Base-by-base conservation (phyloP, 768 basidiomycete species). In the Termitomyces titanicus region DNA sequence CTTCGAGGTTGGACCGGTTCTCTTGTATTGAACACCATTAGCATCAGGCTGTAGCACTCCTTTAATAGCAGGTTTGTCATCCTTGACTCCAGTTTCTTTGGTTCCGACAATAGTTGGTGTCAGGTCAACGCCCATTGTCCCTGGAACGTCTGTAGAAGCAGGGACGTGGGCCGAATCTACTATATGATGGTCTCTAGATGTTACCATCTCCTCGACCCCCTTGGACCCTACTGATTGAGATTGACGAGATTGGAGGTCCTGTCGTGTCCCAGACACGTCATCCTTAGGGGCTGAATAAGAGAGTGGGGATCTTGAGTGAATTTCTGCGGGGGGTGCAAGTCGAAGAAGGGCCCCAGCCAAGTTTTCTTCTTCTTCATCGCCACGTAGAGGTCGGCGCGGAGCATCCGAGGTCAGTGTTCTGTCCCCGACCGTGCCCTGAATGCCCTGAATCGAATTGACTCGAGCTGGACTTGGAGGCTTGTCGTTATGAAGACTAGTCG, bases 311-410 rank as follows among this genome's bases (percentile, higher is more conserved):
- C 29, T 43, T 2, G 45, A 34, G 9, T 47, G n/a, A 3, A 53
- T 56, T 44, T 53, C 55, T 6, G 29, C 27, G 17, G 58, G 50
- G 13, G 58, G 47, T 29, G 54, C 47, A 45, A 56, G 58, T 33
- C 35, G 27, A 39, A 54, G 33, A 29, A 49, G 47, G 11, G 48
- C 47, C 39, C 40, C 40, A 13, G 54, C 47, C 33, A 46, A 42
- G 6, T 39, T 34, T 34, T 48, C 43, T 13, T 47, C 43, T 44
- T 40, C 31, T 2, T 8, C 31, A 9, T 37, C 25, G 22, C 44
- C 40, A 33, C 44, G 24, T 22, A 27, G 5, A 15, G 4, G 8
- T 11, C 12, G 38, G 20, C 1, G 31, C n/a, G 10, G 40, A 13
- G 39, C 31, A 15, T 25, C 15, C 48, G 51, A 53, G 5, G 25